Evolutionary conservation across 2,329 filamentous ascomycete genomes (phyloP), one percentile per base, ranked within the genome.

Genomic region (Metarhizium album): DNA sequence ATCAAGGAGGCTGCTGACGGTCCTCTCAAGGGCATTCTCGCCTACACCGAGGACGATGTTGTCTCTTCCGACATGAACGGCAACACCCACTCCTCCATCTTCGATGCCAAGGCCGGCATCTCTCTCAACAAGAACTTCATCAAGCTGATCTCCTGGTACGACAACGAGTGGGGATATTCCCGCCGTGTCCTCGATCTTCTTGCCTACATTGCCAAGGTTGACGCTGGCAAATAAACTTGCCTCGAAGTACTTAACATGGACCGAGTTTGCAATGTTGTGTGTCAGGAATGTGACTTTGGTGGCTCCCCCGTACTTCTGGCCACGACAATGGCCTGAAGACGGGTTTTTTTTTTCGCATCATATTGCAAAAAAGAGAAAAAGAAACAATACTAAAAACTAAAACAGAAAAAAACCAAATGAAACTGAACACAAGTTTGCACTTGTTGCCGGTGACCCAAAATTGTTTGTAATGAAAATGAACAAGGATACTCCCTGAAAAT

Each of bases 111-210:
- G 86, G 93, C 93, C 55, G 93, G 93, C 82, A 97, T 98, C 75
- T 87, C 90, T 60, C 86, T 98, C 65, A 98, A 97, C 84, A 75
- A 90, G 67, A 90, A 96, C 84, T 97, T 97, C 73, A 84, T 95
- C 82, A 98, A 98, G 87, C 82, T 98, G 57, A 86, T 96, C 71
- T 84, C 84, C 66, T 97, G 91, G 93, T 95, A 95, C 77, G 90
- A 95, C 82, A 97, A 97, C 82, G 91, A 97, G 83, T 96, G 90
- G 90, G 93, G 90, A 68, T 97, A 98, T 86, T 94, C 87, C 73
- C 90, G 90, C 78, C 93, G 87, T 83, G 87, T 90, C 66, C 76
- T 90, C 62, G 87, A 93, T 75, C 86, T 93, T 64, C 69, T 82
- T 70, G 76, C 79, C 74, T 86, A 90, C 79, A 80, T 90, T 65